phyloP scores from a whole-genome alignment of 768 basidiomycete species.

The Mycena floridula region DNA sequence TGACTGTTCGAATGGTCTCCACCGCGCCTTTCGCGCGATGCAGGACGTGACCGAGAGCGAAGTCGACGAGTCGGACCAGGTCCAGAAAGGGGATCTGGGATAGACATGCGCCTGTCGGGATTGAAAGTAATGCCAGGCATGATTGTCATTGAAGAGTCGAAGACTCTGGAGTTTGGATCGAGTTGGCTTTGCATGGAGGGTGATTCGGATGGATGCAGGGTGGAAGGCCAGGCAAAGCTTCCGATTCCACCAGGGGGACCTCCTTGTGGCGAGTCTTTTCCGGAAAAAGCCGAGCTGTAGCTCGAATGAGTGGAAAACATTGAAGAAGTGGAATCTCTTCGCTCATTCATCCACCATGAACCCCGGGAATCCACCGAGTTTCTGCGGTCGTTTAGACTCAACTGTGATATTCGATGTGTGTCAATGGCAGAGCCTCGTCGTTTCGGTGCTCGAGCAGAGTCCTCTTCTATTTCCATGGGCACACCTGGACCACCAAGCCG shows the following conservation, averaged over 20 bases:
- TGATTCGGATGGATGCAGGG: constrained; percentile 24
- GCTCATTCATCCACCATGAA: constrained; percentile 55
- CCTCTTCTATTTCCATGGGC: constrained; percentile 51
- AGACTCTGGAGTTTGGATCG: constrained; percentile 38
- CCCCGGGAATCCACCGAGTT: constrained; percentile 66
- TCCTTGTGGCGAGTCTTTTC: constrained; percentile 56
- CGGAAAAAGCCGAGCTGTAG: constrained; percentile 52
- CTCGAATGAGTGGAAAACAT: constrained; percentile 57
- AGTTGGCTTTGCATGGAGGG: constrained; percentile 42
- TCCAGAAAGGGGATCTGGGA: constrained; percentile 50
- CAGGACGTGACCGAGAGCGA: constrained; percentile 66
- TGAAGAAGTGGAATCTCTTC: constrained; percentile 74
- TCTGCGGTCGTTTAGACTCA: constrained; percentile 73
- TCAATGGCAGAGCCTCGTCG: constrained; percentile 82
- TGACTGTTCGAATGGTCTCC: constrained; percentile 32
- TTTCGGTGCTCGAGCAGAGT: constrained; percentile 69
- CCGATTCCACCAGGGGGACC: constrained; percentile 57
- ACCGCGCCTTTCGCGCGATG: constrained; percentile 52
- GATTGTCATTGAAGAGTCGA: constrained; percentile 33
- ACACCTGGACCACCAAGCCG: constrained; percentile 66
- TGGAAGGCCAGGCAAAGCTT: constrained; percentile 66
- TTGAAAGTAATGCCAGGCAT: constrained; percentile 54
- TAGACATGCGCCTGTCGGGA: constrained; percentile 73
- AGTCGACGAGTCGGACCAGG: constrained; percentile 44
- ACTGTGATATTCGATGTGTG: constrained; percentile 65